Evolutionary conservation across 768 basidiomycete species (phyloP), one percentile per base, ranked within the genome.

Genomic region (Pisolithus microcarpus): DNA sequence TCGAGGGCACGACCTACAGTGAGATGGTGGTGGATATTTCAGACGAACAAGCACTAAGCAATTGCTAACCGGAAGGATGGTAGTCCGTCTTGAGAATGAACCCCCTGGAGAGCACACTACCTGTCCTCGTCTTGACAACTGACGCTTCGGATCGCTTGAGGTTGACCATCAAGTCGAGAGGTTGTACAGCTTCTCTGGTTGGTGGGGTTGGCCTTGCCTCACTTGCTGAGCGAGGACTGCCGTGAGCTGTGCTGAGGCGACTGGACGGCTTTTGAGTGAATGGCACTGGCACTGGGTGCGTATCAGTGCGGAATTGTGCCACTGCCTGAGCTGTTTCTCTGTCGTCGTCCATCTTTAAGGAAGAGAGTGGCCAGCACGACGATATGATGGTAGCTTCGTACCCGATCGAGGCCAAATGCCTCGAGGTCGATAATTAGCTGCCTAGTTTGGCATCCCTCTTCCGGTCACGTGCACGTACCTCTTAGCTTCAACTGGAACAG

Each of bases 11-110:
- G 81, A 39, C 90, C 90, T 91, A 53, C 46, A 13, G 28, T 34
- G 28, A 11, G 37, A 24, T 34, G 43, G 31, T 49, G 39, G n/a
- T 55, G 45, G 60, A 46, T 44, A 18, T 31, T 36, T 34, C n/a
- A 38, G 38, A 34, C 34, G 19, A 23, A 6, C 50, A 28, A 15
- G 42, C 7, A 16, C 26, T 8, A 31, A 23, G 51, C 36, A 52
- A 38, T 60, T 64, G 56, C 64, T 30, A 53, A 81, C 85, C 86
- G 53, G 86, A 86, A 31, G 87, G 86, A 67, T 90, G 85, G 64
- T 85, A 76, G 70, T 96, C 94, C 16, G 92, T 94, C 74, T 98
- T 99, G 59, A 99, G 71, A 50, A 99, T 94, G 65, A 93, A 91
- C 0, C 92, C 90, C 55, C 91, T 72, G 4, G 87, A 84, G 6